Evolutionary conservation across 495 filamentous ascomycete species (phyloP).

Genomic region (Tuber brumale): DNA sequence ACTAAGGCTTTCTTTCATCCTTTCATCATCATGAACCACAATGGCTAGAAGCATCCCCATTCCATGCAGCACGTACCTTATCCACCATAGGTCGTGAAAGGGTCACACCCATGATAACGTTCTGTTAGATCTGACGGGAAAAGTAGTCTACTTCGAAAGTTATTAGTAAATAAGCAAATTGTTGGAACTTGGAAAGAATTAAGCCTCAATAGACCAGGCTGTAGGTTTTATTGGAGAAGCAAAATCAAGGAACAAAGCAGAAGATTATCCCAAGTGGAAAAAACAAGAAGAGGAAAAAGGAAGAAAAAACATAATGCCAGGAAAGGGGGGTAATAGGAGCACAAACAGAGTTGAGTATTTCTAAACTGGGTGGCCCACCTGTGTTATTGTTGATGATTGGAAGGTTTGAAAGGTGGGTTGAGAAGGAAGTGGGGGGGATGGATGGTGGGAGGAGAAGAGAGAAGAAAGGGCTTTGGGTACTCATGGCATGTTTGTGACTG

Average conservation of each 20-base stretch:
- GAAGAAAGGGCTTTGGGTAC: slow-evolving; percentile 24
- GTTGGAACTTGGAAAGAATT: background rate
- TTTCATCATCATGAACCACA: slow-evolving; percentile 24
- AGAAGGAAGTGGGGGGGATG: slow-evolving; percentile 33
- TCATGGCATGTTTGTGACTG: background rate
- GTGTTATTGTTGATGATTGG: slow-evolving; percentile 14
- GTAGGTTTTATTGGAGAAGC: background rate
- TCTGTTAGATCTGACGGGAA: slow-evolving; percentile 22
- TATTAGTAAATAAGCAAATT: background rate
- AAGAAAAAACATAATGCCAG: background rate
- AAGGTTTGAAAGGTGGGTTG: slow-evolving; percentile 30
- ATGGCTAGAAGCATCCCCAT: slow-evolving; percentile 22
- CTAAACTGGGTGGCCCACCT: background rate
- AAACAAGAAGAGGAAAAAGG: background rate
- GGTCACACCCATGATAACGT: slow-evolving; percentile 83
- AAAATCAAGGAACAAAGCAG: background rate
- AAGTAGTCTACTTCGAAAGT: slow-evolving; percentile 9
- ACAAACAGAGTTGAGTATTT: slow-evolving; percentile 2
- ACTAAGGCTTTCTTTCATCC: slow-evolving; percentile 27
- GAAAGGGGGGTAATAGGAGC: background rate
- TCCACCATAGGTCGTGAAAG: slow-evolving; percentile 93
- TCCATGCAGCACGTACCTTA: slow-evolving; percentile 63
- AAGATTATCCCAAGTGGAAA: background rate
- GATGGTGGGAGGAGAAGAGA: slow-evolving; percentile 40
- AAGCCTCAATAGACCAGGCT: background rate